phyloP scores from a whole-genome alignment of 2,329 filamentous ascomycete genomes.

The Phymatotrichopsis omnivora region DNA sequence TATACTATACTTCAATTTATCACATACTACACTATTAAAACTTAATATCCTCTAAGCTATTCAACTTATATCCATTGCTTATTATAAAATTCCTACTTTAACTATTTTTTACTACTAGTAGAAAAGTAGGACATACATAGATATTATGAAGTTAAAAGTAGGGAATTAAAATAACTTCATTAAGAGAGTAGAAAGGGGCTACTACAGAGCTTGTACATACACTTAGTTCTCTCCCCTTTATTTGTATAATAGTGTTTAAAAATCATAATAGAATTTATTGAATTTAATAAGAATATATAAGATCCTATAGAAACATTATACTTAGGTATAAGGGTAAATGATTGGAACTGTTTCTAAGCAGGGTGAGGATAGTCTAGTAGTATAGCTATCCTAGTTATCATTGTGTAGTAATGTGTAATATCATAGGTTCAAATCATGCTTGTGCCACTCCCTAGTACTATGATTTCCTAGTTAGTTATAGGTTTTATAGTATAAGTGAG shows the following conservation, averaged over 20 bases:
- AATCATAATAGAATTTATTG: neutral
- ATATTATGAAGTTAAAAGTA: conserved; percentile 16
- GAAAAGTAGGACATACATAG: conserved; percentile 16
- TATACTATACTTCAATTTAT: conserved; percentile 8
- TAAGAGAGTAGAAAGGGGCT: neutral
- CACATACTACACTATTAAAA: conserved; percentile 4
- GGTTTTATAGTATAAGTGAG: too few species aligned
- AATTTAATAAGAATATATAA: neutral
- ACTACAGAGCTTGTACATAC: neutral
- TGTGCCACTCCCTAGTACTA: too few species aligned
- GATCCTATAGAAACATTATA: neutral
- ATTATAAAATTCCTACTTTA: conserved; percentile 14
- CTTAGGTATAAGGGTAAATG: too few species aligned
- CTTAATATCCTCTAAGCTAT: conserved; percentile 23
- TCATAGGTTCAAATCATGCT: too few species aligned
- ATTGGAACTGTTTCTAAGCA: too few species aligned
- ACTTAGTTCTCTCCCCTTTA: too few species aligned
- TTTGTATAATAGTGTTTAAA: neutral
- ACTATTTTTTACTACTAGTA: conserved; percentile 23
- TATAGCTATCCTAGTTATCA: too few species aligned
- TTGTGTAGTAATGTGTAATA: too few species aligned
- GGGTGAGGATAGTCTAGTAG: too few species aligned
- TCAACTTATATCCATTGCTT: conserved; percentile 19
- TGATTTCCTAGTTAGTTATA: too few species aligned
- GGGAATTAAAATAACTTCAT: neutral